Conservation (phyloP, 2,329 filamentous ascomycete species). For the Apiospora saccharicola region DNA sequence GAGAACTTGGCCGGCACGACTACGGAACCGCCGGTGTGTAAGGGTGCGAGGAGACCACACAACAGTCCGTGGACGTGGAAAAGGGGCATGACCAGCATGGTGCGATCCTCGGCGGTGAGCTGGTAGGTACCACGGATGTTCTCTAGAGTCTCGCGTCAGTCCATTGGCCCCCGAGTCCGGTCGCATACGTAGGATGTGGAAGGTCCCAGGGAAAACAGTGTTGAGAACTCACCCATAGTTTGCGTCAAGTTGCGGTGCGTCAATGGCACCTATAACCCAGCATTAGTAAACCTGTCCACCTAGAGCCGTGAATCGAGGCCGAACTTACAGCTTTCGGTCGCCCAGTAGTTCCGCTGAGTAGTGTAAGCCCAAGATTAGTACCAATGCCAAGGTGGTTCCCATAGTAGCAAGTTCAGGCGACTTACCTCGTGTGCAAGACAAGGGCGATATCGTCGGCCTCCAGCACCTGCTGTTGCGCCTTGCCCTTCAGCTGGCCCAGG, state of each 20-base stretch:
- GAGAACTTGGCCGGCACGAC: conserved; percentile 83
- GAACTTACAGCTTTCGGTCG: conserved; percentile 78
- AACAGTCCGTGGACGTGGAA: conserved; percentile 92
- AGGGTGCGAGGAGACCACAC: conserved; percentile 80
- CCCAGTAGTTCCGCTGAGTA: conserved; percentile 75
- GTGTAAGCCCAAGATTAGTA: neutral
- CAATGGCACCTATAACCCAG: conserved; percentile 67
- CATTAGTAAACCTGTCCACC: neutral
- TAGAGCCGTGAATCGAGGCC: neutral
- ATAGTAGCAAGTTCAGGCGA: neutral
- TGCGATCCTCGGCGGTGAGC: conserved; percentile 74
- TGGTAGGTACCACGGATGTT: conserved; percentile 84
- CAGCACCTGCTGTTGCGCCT: conserved; percentile 48
- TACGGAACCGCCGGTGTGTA: conserved; percentile 79
- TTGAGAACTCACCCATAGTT: conserved; percentile 70
- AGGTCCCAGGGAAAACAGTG: conserved; percentile 11
- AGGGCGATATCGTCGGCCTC: conserved; percentile 79
- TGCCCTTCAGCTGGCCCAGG: conserved; percentile 66
- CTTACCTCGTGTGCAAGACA: conserved; percentile 76
- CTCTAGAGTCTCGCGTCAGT: conserved; percentile 46
- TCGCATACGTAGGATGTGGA: neutral
- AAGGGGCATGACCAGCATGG: conserved; percentile 87
- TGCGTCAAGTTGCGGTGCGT: conserved; percentile 82
- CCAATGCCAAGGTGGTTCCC: neutral
- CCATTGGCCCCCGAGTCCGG: neutral